phyloP scores from a whole-genome alignment of 331 rosid species.

The Cucumis variabilis region DNA sequence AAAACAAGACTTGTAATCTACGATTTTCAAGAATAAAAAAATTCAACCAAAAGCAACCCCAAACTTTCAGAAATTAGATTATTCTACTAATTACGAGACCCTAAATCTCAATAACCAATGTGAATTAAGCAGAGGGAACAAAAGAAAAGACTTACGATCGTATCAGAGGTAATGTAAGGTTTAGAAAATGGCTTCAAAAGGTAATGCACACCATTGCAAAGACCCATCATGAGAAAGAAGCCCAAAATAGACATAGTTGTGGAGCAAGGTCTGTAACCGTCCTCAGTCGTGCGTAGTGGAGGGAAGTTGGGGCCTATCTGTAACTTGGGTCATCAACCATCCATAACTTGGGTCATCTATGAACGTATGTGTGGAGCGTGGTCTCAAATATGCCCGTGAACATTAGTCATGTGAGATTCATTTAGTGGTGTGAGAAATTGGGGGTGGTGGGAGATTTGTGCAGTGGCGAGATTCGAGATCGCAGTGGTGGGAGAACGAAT shows the following conservation, averaged over 20 bases:
- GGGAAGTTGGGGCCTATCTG: no score
- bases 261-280: no score
- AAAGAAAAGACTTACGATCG: slow-evolving; percentile 53
- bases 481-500: no score
- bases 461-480: no score
- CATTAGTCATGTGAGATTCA: no score
- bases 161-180: slow-evolving; percentile 78
- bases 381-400: no score
- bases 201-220: slow-evolving; percentile 72
- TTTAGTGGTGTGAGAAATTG: no score
- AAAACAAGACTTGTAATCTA: neutral
- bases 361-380: no score
- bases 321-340: no score
- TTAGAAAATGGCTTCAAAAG: slow-evolving; percentile 64
- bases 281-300: no score
- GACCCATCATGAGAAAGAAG: slow-evolving; percentile 68
- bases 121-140: neutral
- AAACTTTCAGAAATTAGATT: neutral
- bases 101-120: neutral
- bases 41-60: neutral
- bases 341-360: no score
- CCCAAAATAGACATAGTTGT: slow-evolving; percentile 51
- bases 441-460: no score
- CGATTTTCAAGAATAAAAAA: neutral
- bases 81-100: neutral